Evolutionary conservation across 345 rosid species (phyloP), one percentile per base, ranked within the genome.

Genomic region (Syzygium aqueum): DNA sequence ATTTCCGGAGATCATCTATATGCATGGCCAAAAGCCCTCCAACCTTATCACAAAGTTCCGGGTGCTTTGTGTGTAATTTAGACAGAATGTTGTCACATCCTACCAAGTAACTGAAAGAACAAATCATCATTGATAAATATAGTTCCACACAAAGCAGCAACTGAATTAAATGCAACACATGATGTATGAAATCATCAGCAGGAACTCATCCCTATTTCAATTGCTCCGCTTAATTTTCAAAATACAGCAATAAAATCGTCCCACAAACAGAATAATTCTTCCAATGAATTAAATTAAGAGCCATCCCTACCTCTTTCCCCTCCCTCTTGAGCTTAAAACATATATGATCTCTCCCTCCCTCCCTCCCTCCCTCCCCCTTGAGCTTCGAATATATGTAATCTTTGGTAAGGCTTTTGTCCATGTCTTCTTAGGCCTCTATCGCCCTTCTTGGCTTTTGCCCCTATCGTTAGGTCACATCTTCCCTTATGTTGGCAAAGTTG

Each of bases 11-110:
- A 90, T 97, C 99, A 89, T 97, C 97, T 37, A 96, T 95, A 90
- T 96, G 98, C 99, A 97, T 96, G 86, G 98, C 99, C 88, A 97
- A 92, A 91, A 97, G 98, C 78, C 99, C 99, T 78, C 99, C 99
- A 78, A 96, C 99, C 94, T 96, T 97, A 92, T 97, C 97, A 89
- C 99, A 97, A 67, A 92, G 94, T 87, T 95, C 92, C 0, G 99
- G 95, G 92, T 95, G 95, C 77, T 90, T 93, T 8, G 99, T 96
- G 85, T 97, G 99, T 89, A 97, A 87, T 51, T 95, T 89, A 51
- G 96, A 98, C 88, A 97, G 92, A 88, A 97, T 90, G 89, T 97
- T 96, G 89, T 97, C 95, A 87, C 99, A 96, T 89, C 99, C 99
- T 30, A 95, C 90, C 94, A 97, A 93, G 91, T 97, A 97, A 89